Evolutionary conservation across 768 basidiomycete genomes (phyloP), one percentile per base, ranked within the genome.

Genomic region (Holtermannia corniformis): DNA sequence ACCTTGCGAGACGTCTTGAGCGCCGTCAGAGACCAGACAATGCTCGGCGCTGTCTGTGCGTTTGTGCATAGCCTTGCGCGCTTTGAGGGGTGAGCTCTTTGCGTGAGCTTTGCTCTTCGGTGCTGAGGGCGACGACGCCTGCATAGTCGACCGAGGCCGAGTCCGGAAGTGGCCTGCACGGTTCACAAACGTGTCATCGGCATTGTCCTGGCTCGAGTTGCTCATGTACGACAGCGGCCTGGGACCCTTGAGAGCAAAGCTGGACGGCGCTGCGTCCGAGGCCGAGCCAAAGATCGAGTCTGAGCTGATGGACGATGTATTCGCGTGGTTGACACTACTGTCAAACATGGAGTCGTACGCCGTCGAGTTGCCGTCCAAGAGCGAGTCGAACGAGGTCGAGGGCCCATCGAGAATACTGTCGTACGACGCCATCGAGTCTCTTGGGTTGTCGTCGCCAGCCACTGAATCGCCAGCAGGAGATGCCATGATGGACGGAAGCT

Each of bases 401-500:
- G n/a, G 16, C 42, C 41, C 20, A 45, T 44, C 51, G 24, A 52
- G 51, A 11, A 52, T 16, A 21, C 51, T 46, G 24, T 52, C 51
- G 41, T 48, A 40, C n/a, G 52, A 47, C 4, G 19, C 26, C 37
- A n/a, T 49, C 16, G 59, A 28, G 11, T 13, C 28, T 37, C 28
- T 5, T 14, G 19, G 19, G 25, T 14, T 25, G 13, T 20, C 20
- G 5, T n/a, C 26, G 37, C 16, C 25, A n/a, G n/a, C n/a, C n/a
- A n/a, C n/a, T 28, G 26, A 32, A 28, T 37, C 26, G 4, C 37
- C 47, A 3, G 65, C 54, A 14, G 63, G 63, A 1, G 66, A 65
- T 3, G 56, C 63, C 19, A 60, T 62, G 46, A 65, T 68, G 14
- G 64, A 58, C 26, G 63, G 60, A 2, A 68, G 40, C 44, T 64